Base-by-base conservation (phyloP, 2,329 filamentous ascomycete species). In the Curvularia lunata region DNA sequence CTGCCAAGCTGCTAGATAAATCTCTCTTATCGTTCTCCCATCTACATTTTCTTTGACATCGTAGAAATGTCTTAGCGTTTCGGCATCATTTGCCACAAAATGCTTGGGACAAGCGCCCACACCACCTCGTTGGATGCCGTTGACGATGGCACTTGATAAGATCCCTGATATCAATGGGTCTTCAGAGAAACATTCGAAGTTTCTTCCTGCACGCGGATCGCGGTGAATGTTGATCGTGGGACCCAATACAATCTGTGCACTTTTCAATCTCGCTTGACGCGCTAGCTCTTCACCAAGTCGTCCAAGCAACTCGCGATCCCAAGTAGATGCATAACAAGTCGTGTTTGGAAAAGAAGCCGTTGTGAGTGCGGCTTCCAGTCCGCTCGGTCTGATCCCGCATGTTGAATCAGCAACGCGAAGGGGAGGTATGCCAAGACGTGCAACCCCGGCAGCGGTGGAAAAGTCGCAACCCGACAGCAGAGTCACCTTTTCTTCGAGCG, bases 81-180 rank as follows among this genome's bases (percentile, higher is more conserved):
- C 41, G 27, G 41, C 41, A 67, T 90, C 87, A 56, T 89, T 89
- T 21, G 79, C 84, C 9, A 87, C 86, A 58, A 87, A 88, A 38
- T 87, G 90, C 79, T 93, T 93, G 58, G 56, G 25, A 18, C 53
- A 45, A 8, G 62, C 52, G 19, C 21, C 48, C 16, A 63, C 42
- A 12, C 52, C 52, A 28, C 55, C 45, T 5, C 80, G 80, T 71
- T 91, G 86, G 2, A 90, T 21, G 2, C 62, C 58, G 19, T 54
- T 40, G 19, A 59, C 37, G 7, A 34, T 21, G 2, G 16, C 18
- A 3, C 34, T 49, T 3, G 59, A 61, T 4, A 64, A 16, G 3
- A 18, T 42, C 4, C 64, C 62, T 3, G 52, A 34, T 45, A 65
- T 48, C 4, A 52, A 25, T 12, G 56, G 60, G 28, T 65, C 60